Base-by-base conservation (phyloP, 768 basidiomycete species). In the Auricularia heimuer region DNA sequence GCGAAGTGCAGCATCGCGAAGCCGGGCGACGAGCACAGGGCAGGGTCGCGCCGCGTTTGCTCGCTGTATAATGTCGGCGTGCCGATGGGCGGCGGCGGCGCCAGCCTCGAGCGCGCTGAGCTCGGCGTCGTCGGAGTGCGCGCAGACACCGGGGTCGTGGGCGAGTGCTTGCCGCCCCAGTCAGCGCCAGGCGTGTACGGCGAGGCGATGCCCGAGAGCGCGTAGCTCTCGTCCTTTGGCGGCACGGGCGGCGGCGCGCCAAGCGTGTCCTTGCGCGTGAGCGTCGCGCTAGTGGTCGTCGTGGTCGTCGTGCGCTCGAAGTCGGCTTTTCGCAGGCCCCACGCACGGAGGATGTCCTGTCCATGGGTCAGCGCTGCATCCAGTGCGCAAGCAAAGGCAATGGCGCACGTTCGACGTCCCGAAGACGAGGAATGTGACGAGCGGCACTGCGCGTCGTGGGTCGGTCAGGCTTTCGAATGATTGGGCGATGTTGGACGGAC, bases 381-480 rank as follows among this genome's bases (percentile, higher is more conserved):
- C 29, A 29, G 29, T 29, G 29, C 29, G 29, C 29, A 29, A 3
- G 29, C 29, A 29, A 29, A 29, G 29, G 29, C 29, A 29, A 29
- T 42, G 24, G 4, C 33, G 56, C 29, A 60, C 56, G 11, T 14
- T 14, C 14, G 56, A 60, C 3, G 56, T 60, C 10, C 56, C 56
- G 56, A 60, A 60, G 24, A 60, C 56, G 24, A 60, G 56, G 56
- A 60, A 60, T 10, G 56, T 60, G 24, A 60, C 56, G 34, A 60
- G 56, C 14, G 56, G 56, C 4, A 60, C 56, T 51, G 47, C 21
- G 6, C 4, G 14, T 18, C 29, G 29, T 29, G 29, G 29, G 29
- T 29, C 29, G 29, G 29, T 29, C 29, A 29, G 29, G 29, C 29
- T 29, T 29, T 29, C 24, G 29, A 29, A 0, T 10, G 18, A 18